These are phyloP conservation scores for Xylariaceae sp. DNA, from an alignment of 2,329 filamentous ascomycete species.

Conservation along the genomic window DNA sequence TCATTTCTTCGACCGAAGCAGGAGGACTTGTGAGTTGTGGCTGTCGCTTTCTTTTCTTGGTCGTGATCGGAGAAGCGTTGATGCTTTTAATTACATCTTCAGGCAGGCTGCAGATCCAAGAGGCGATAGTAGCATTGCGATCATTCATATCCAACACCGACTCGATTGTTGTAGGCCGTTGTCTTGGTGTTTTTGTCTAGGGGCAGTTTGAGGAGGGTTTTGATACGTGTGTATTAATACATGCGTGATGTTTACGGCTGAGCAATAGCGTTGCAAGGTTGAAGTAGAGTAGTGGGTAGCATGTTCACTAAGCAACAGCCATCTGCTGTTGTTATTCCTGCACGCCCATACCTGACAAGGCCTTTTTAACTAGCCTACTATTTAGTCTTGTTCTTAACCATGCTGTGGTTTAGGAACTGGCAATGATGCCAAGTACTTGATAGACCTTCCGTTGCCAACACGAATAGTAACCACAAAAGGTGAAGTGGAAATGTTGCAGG, in stretches of 20 bases:
- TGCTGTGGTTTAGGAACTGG: no score
- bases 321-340: not conserved
- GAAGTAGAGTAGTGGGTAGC: not conserved
- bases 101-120: not conserved
- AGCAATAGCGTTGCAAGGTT: not conserved
- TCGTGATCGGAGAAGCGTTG: not conserved
- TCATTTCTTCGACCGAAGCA: not conserved
- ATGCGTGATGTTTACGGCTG: not conserved
- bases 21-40: slow-evolving; percentile 1
- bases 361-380: no score
- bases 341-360: not conserved
- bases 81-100: not conserved
- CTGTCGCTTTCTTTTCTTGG: slow-evolving; percentile 4
- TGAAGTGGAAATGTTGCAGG: no score
- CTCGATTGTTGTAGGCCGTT: not conserved
- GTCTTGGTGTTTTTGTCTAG: not conserved
- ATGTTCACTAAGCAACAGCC: not conserved
- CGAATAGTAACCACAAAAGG: no score
- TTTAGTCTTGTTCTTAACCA: no score
- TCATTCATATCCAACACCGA: not conserved
- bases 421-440: no score
- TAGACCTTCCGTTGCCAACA: no score
- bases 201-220: not conserved
- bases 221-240: no score
- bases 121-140: not conserved